Evolutionary conservation across 768 basidiomycete genomes (phyloP).

Genomic region (Kwoniella heveanensis): DNA sequence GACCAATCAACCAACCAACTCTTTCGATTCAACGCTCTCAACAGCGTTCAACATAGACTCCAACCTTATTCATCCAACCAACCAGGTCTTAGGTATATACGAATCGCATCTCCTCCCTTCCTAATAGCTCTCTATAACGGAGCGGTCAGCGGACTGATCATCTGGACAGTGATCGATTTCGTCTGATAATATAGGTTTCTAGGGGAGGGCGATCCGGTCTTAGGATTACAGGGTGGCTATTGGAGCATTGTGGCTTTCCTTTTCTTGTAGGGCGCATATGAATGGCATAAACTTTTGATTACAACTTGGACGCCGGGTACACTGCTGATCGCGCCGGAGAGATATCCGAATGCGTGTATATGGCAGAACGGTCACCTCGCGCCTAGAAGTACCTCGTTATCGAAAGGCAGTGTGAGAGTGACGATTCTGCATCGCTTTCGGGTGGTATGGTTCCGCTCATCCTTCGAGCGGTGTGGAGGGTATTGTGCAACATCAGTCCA

Average conservation of each 20-base stretch:
- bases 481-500: no score
- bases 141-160: not conserved
- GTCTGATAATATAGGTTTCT: not conserved
- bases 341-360: no score
- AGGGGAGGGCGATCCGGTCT: not conserved
- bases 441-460: no score
- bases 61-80: not conserved
- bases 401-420: no score
- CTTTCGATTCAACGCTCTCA: constrained; percentile 14
- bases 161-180: not conserved
- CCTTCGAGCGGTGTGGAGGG: no score
- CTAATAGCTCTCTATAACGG: constrained; percentile 16
- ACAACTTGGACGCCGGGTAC: no score
- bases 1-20: not conserved
- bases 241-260: not conserved
- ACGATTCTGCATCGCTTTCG: no score
- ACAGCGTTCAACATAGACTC: constrained; percentile 15
- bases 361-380: no score
- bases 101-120: not conserved
- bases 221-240: not conserved
- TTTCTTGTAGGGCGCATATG: not conserved
- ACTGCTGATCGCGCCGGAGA: no score
- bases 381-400: no score
- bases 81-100: no score
- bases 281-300: not conserved